Percentiles rank a stretch among this genome's conserved stretches.
phyloP scores from a whole-genome alignment of 805 yeast species.

The Torulaspora indica region DNA sequence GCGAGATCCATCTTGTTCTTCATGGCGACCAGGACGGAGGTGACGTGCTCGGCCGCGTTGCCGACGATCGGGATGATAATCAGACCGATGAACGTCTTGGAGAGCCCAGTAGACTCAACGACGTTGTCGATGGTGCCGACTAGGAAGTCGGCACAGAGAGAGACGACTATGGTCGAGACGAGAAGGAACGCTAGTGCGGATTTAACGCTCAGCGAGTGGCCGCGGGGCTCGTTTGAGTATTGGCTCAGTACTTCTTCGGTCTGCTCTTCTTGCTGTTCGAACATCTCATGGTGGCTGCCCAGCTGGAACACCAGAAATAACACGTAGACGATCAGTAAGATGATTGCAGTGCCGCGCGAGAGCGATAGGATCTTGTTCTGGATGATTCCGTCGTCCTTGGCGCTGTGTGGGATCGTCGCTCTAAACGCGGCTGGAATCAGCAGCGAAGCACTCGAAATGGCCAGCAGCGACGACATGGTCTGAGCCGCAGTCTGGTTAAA shows the following conservation, averaged over 20 bases:
- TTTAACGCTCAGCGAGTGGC: conserved; percentile 44
- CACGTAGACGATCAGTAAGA: conserved; percentile 69
- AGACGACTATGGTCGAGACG: conserved; percentile 69
- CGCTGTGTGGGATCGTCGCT: conserved; percentile 56
- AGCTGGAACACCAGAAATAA: conserved; percentile 84
- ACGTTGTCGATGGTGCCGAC: conserved; percentile 91
- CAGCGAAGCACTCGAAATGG: conserved; percentile 82
- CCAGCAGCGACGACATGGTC: conserved; percentile 92
- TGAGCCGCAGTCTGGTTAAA: conserved; percentile 97
- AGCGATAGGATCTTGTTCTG: conserved; percentile 55
- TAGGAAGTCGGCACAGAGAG: conserved; percentile 86
- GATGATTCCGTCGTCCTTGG: conserved; percentile 35
- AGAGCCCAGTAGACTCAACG: conserved; percentile 76
- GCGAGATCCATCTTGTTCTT: conserved; percentile 98
- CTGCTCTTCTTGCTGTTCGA: conserved; percentile 51
- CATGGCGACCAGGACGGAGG: conserved; percentile 91
- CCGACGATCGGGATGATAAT: conserved; percentile 95
- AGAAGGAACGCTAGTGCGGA: conserved; percentile 54
- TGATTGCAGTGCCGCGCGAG: conserved; percentile 81
- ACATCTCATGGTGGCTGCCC: conserved; percentile 73
- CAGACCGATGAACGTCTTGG: conserved; percentile 92
- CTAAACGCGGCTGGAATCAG: conserved; percentile 95
- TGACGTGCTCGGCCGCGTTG: conserved; percentile 97
- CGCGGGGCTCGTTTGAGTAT: conserved; percentile 20
- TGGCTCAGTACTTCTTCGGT: conserved; percentile 35